Base-by-base conservation (phyloP, 2,329 filamentous ascomycete genomes). In the Trichophyton benhamiae region DNA sequence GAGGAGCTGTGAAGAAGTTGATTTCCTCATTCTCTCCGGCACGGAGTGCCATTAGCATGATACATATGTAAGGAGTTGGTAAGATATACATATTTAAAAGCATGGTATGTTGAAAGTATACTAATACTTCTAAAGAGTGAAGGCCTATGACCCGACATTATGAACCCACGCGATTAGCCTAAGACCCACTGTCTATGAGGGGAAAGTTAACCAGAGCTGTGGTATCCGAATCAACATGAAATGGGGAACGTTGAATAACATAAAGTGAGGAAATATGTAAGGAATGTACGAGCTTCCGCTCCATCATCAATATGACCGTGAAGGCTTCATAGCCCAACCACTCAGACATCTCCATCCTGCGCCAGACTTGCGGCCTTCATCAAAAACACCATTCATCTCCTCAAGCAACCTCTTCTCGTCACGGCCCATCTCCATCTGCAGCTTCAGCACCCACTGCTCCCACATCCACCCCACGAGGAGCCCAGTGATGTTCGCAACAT, bases 371-470 rank as follows among this genome's bases (percentile, higher is more conserved):
- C 82, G 78, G 8, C 82, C 82, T 67, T 86, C 83, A 65, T 84
- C 82, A 62, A 86, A 76, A 22, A 83, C 78, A 64, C 78, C 77
- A 20, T 80, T 78, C 17, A 85, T 77, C 27, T 81, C 77, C 62
- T 83, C 80, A 58, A 85, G 68, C 60, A 82, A 72, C 62, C 74
- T 77, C 55, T 75, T 72, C 62, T 79, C 77, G 38, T 79, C 78
- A 70, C 89, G 86, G 27, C 88, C 87, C 70, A 89, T 94, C 78
- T 96, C 91, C 76, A 87, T 83, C 76, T 94, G 88, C 68, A 92
- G 82, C 70, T 90, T 89, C 66, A 96, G 77, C 73, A 97, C 82
- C 94, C 94, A 99, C 72, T 89, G 88, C 81, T 99, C 94, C 92
- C 91, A 99, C 72, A 86, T 86, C 86, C 91, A 94, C 27, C 87